These are phyloP conservation scores for Brasenia schreberi DNA, from an alignment of 164 flowering plant genomes.

Conservation along the genomic window DNA sequence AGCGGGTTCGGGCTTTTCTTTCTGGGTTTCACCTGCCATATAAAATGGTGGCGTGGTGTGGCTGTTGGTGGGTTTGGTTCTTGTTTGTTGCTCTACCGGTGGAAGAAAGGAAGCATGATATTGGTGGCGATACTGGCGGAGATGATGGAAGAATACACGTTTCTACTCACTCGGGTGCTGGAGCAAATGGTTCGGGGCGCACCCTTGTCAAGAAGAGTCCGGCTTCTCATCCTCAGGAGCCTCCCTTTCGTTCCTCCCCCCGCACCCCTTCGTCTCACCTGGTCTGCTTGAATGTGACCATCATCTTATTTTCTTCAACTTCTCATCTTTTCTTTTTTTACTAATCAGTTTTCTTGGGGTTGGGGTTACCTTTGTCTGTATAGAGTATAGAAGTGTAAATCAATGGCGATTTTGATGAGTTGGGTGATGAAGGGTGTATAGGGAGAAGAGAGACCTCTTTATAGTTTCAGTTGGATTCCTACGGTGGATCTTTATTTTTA, in stretches of 20 bases:
- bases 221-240: constrained; percentile 41
- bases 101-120: constrained; percentile 30
- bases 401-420: too few relatives aligned
- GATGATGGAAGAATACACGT: constrained; percentile 65
- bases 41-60: too few relatives aligned
- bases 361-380: too few relatives aligned
- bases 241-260: constrained; percentile 37
- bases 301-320: neutral
- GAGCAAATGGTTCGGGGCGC: constrained; percentile 46
- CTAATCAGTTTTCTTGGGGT: neutral
- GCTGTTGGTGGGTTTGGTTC: too few relatives aligned
- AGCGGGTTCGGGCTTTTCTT: too few relatives aligned
- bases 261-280: constrained; percentile 1
- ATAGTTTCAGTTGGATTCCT: too few relatives aligned
- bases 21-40: too few relatives aligned
- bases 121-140: constrained; percentile 57
- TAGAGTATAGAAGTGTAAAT: too few relatives aligned
- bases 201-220: constrained; percentile 56
- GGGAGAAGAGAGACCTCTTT: too few relatives aligned
- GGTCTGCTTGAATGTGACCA: neutral
- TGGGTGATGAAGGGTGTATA: too few relatives aligned
- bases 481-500: too few relatives aligned
- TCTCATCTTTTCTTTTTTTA: neutral
- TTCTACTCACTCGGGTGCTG: constrained; percentile 37
- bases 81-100: neutral